Evolutionary conservation across 2,329 filamentous ascomycete genomes (phyloP).

Genomic region (Colletotrichum sublineola): DNA sequence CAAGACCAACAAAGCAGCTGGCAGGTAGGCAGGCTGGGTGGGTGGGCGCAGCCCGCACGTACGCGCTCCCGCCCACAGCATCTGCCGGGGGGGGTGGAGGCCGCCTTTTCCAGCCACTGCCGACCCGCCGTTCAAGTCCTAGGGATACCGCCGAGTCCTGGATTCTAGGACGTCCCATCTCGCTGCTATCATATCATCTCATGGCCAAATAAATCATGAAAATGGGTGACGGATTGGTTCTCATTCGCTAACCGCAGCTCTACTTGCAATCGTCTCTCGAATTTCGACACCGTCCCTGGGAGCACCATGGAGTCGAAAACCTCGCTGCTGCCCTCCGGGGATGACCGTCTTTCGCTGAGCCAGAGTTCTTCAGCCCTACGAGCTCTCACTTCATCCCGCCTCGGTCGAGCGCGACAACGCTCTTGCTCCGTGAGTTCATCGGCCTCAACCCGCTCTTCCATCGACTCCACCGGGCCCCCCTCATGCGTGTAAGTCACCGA

Average conservation of each 20-base stretch:
- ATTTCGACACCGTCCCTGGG: constrained; percentile 9
- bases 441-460: constrained; percentile 45
- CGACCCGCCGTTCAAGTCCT: constrained; percentile 37
- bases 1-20: constrained; percentile 2
- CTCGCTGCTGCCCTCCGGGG: constrained; percentile 46
- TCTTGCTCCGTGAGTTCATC: constrained; percentile 48
- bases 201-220: constrained; percentile 38
- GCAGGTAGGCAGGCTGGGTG: neutral
- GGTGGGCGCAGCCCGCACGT: neutral
- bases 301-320: constrained; percentile 50
- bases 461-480: constrained; percentile 44
- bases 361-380: constrained; percentile 51
- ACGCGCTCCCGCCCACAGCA: constrained; percentile 21
- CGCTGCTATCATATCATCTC: constrained; percentile 24
- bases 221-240: constrained; percentile 38
- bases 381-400: constrained; percentile 51
- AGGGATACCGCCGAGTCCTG: constrained; percentile 36
- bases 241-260: constrained; percentile 23
- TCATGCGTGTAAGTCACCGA: constrained; percentile 52
- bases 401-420: constrained; percentile 49
- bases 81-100: constrained; percentile 25
- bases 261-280: constrained; percentile 8
- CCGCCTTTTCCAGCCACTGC: constrained; percentile 40
- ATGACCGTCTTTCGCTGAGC: constrained; percentile 45
- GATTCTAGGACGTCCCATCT: constrained; percentile 37